Conservation (phyloP, 192 early-diverging fungal species). For the Linnemannia zychae region DNA sequence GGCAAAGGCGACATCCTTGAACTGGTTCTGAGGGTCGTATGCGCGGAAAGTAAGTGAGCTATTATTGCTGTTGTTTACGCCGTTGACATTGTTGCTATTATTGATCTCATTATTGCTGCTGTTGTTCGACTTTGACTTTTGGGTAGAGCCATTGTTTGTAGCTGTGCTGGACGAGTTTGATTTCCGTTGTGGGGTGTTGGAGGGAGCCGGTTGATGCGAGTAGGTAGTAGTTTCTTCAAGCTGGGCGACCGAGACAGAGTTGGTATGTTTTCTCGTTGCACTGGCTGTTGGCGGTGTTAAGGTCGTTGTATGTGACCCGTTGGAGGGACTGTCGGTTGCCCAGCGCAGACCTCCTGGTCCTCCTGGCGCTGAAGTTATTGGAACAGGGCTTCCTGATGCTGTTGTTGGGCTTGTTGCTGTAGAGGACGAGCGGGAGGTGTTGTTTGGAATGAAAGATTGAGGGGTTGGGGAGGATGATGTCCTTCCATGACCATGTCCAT, state of each 20-base stretch:
- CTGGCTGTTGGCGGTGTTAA: neutral
- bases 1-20: conserved; percentile 4
- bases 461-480: neutral
- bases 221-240: conserved; percentile 20
- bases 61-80: conserved; percentile 14
- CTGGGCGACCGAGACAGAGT: conserved; percentile 41
- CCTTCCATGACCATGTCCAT: conserved; percentile 7
- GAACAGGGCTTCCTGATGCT: neutral
- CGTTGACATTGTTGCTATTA: conserved; percentile 7
- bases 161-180: neutral
- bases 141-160: neutral
- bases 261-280: conserved; percentile 42
- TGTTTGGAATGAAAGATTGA: neutral
- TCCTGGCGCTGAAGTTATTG: neutral
- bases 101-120: neutral
- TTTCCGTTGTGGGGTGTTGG: neutral
- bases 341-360: neutral
- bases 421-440: conserved; percentile 16
- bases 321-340: neutral
- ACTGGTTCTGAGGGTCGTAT: neutral
- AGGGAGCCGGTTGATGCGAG: neutral
- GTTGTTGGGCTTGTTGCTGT: conserved; percentile 12
- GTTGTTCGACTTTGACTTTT: neutral
- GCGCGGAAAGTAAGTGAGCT: conserved; percentile 45
- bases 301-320: neutral